Conservation (phyloP, 2,329 filamentous ascomycete species). For the Cytospora mali region DNA sequence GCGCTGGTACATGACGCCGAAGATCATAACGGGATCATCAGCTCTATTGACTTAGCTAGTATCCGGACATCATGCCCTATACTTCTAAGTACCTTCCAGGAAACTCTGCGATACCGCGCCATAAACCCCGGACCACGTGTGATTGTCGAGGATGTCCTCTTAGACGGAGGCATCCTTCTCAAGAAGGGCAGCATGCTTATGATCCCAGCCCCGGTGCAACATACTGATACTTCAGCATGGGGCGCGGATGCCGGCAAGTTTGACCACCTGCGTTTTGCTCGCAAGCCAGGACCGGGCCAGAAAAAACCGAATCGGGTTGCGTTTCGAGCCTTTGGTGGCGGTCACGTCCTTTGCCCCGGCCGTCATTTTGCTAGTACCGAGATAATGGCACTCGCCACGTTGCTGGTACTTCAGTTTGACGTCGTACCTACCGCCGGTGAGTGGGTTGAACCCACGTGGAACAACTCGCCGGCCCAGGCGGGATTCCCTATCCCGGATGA, state of each 20-base stretch:
- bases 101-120: constrained; percentile 33
- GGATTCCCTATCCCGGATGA: constrained; percentile 32
- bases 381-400: constrained; percentile 29
- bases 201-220: constrained; percentile 29
- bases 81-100: constrained; percentile 36
- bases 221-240: constrained; percentile 27
- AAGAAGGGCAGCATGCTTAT: constrained; percentile 32
- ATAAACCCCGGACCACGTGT: constrained; percentile 31
- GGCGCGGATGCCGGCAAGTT: constrained; percentile 12
- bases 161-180: constrained; percentile 28
- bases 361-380: constrained; percentile 31
- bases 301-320: neutral
- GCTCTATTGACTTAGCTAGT: constrained; percentile 31
- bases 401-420: constrained; percentile 28
- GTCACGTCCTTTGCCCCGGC: constrained; percentile 27
- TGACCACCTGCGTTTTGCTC: constrained; percentile 7
- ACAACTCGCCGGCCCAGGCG: constrained; percentile 24
- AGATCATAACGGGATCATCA: constrained; percentile 9
- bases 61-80: constrained; percentile 33
- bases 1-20: neutral
- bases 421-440: constrained; percentile 15
- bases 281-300: neutral
- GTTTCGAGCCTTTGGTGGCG: neutral
- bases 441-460: constrained; percentile 30
- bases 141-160: constrained; percentile 32